Evolutionary conservation across 371 early-diverging fungal species (phyloP), one percentile per base, ranked within the genome.

Genomic region (Mucor irregularis): DNA sequence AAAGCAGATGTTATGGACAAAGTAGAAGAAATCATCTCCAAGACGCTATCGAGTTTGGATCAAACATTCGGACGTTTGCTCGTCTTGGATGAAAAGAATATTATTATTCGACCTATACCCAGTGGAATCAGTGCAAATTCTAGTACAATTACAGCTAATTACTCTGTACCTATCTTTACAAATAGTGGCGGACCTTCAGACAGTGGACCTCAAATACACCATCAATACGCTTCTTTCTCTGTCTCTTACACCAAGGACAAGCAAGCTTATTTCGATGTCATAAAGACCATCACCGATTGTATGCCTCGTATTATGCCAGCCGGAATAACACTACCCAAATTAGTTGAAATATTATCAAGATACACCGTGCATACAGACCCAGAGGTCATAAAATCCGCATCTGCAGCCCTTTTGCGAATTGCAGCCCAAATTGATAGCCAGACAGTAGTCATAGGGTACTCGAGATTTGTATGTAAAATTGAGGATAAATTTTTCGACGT

Each of bases 291-390:
- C 59, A 62, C 92, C 14, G 89, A 91, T 39, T 78, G 85, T 28
- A 66, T 92, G 47, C 94, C 94, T 8, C 76, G 91, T 7, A 73
- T 86, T 14, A 79, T 86, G 71, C 92, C 91, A 3, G 74, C 86
- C 2, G 86, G 86, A 4, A 68, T 90, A 1, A 66, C 77, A 0
- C 66, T 86, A n/a, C 66, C 74, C 16, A 76, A 69, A 29, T 45
- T 94, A 0, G 80, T 94, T 0, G 96, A 95, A 37, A 86, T 91
- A 66, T 60, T 95, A 16, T 74, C 88, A 24, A 76, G 88, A 30
- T 93, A 90, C 49, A 81, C 88, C 0, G 80, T 92, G 2, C 94
- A 94, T 69, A 84, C 86, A 11, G 95, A 97, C 68, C 89, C 90
- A 17, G 73, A 86, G 44, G 66, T 97, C n/a, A 76, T 90, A 46